Base-by-base conservation (phyloP, 495 filamentous ascomycete species). In the Trichoderma asperelloides region DNA sequence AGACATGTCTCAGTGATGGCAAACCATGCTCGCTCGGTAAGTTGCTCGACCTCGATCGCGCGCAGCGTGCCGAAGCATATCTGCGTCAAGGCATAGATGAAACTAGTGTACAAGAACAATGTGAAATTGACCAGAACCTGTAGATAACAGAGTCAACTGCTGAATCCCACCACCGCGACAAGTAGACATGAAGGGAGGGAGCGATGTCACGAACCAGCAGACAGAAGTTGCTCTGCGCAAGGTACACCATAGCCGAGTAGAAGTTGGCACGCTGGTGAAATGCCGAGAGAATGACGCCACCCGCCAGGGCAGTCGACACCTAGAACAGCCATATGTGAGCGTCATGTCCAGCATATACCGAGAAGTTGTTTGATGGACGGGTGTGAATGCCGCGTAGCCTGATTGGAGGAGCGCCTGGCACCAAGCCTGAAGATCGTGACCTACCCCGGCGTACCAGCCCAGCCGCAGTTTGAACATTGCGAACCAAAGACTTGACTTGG, bases 1-100 rank as follows among this genome's bases (percentile, higher is more conserved):
- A 98, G 84, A 75, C 91, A 93, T 69, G 95, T 98, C 76, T 98
- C 95, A 27, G 93, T 96, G 49, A 98, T 87, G 63, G 94, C 93
- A 74, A 96, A 97, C 95, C 95, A 98, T 49, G 89, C 92, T 75
- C 93, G 95, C 75, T 98, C 95, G 77, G 96, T 97, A 8, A 98
- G 85, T 75, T 97, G 94, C 77, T 98, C 95, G 66, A 92, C 91
- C 78, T 98, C 95, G 79, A 96, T 90, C 7, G 91, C 89, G 69
- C 95, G 92, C 63, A 98, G 86, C 21, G 86, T 90, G 67, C 95
- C 95, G 74, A 94, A 98, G 72, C 96, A 90, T 55, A 97, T 82
- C 69, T 91, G 87, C 76, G 97, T 93, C 51, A 98, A 84, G 70
- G 88, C 91, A 75, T 92, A 93, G 71, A 96, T 87, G 68, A 93